Evolutionary conservation across 192 early-diverging fungal genomes (phyloP).

Genomic region (Lunasporangiospora selenospora): DNA sequence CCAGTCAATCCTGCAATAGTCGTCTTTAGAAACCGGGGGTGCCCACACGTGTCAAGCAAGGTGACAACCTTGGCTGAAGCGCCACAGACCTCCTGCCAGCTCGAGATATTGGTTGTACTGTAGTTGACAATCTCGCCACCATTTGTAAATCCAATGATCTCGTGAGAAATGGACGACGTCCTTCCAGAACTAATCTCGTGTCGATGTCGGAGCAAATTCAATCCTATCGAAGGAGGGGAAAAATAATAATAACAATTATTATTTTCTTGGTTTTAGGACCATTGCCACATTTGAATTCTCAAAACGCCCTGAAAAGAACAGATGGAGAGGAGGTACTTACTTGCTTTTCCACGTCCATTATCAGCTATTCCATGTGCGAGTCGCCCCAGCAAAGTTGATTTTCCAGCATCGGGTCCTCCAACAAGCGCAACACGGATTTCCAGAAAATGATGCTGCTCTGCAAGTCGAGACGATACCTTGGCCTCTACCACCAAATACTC

Average conservation of each 20-base stretch:
- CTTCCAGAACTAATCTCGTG: constrained; percentile 93
- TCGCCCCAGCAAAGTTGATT: constrained; percentile 87
- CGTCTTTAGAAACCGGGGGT: constrained; percentile 88
- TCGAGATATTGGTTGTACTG: constrained; percentile 62
- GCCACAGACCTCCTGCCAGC: constrained; percentile 85
- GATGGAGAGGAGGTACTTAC: too few species aligned
- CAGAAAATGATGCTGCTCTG: constrained; percentile 67
- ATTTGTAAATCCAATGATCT: constrained; percentile 84
- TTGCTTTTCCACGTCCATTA: constrained; percentile 84
- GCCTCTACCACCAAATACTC: constrained; percentile 80
- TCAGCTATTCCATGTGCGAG: constrained; percentile 84
- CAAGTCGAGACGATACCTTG: constrained; percentile 65
- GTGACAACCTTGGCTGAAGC: constrained; percentile 80
- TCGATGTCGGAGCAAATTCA: constrained; percentile 87
- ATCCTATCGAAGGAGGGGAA: constrained; percentile 37
- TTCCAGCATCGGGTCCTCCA: constrained; percentile 80
- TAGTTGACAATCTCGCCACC: constrained; percentile 79
- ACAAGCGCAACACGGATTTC: constrained; percentile 87
- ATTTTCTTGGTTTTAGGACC: too few species aligned
- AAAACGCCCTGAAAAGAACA: too few species aligned
- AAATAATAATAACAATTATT: too few species aligned
- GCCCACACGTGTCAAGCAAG: constrained; percentile 90
- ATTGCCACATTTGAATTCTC: too few species aligned
- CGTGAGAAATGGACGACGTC: constrained; percentile 88
- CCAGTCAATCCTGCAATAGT: constrained; percentile 93